Evolutionary conservation across 352 stramenopile species (phyloP), one percentile per base, ranked within the genome.

Genomic region (Globisporangium iwayamae): DNA sequence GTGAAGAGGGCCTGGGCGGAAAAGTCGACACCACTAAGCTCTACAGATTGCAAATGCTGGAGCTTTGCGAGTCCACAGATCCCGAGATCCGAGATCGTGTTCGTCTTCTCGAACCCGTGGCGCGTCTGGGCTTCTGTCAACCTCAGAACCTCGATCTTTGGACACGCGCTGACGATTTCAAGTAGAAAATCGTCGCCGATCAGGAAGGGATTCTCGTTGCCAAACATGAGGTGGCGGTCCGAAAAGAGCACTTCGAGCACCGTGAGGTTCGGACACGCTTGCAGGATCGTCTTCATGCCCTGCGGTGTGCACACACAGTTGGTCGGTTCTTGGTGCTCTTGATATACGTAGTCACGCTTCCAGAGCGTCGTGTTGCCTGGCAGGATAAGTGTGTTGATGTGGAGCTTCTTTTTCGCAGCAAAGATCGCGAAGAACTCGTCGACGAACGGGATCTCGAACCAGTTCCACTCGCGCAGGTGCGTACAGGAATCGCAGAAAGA

Each of bases 371-470:
- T 66, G 54, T 78, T 78, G 25, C 71, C 71, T 11, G 68, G 68
- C 20, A 78, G n/a, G 0, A 64, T 56, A 11, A 78, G 55, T 9
- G 51, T 64, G 5, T 60, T 65, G 11, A 75, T 16, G 4, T 57
- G 39, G 8, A 59, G 20, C 39, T 76, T 75, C 10, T 63, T 69
- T 32, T 71, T 53, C 2, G 57, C 61, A 1, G 63, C 67, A 45
- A 76, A 76, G 3, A 74, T 60, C 16, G 43, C 34, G 59, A 79
- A 75, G 11, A 79, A 53, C 32, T 71, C 69, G 4, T 73, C 71
- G 14, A 68, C 70, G 48, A 73, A 79, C n/a, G 72, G 72, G 39
- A 79, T 63, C 18, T 64, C 65, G 30, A 68, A 66, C 72, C 72
- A 79, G 56, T 76, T 67, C 20, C 70, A 66, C 25, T 57, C 41